Conservation (phyloP, 164 flowering plant genomes). For the Vitis rupestris region DNA sequence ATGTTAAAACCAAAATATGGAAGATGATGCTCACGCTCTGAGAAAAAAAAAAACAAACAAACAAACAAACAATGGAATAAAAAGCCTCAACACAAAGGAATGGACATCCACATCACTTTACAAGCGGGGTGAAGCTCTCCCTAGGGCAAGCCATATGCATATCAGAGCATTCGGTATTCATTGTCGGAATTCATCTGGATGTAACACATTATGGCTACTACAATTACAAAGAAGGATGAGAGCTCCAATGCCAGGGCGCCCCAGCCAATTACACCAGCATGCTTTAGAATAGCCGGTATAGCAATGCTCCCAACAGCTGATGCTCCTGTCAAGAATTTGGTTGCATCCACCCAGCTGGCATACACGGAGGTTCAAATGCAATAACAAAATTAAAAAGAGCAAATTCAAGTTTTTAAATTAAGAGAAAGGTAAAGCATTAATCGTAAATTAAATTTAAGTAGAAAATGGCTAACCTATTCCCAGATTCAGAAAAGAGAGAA, state of each 20-base stretch:
- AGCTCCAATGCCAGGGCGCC: conserved; percentile 83
- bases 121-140: too few species aligned
- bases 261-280: conserved; percentile 93
- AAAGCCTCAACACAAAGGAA: too few species aligned
- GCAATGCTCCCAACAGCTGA: conserved; percentile 90
- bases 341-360: conserved; percentile 77
- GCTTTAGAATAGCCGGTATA: conserved; percentile 83
- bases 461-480: conserved; percentile 42
- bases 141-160: not conserved
- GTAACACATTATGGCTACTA: conserved; percentile 58
- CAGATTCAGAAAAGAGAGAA: conserved; percentile 43
- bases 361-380: conserved; percentile 1
- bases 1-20: too few species aligned
- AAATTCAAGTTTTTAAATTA: not conserved
- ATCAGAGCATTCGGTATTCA: conserved; percentile 53
- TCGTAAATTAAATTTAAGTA: too few species aligned
- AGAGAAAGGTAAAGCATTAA: not conserved
- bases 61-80: too few species aligned
- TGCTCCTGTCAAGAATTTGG: conserved; percentile 90
- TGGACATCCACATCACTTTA: too few species aligned
- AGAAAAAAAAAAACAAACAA: too few species aligned
- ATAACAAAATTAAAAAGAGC: not conserved
- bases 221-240: conserved; percentile 70
- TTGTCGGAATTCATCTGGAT: conserved; percentile 43
- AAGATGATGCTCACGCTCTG: too few species aligned